These are phyloP conservation scores for Zelopaecilomyces penicillatus DNA, from an alignment of 2,329 filamentous ascomycete genomes.

Conservation along the genomic window DNA sequence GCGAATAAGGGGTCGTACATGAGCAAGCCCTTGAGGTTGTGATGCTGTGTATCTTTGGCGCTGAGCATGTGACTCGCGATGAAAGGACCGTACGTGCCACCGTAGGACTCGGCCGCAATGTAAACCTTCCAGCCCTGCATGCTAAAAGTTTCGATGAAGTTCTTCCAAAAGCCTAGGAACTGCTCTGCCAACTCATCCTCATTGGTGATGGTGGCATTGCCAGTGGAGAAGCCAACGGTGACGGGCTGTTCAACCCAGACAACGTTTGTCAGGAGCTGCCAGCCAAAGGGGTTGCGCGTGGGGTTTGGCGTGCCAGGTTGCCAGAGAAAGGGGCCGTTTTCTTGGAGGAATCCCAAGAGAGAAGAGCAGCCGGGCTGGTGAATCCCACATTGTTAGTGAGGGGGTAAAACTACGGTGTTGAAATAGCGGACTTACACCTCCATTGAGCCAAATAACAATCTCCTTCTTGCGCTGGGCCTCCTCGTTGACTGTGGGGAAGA, in stretches of 20 bases:
- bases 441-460: slow-evolving; percentile 55
- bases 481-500: slow-evolving; percentile 49
- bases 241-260: slow-evolving; percentile 66
- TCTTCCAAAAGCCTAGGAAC: slow-evolving; percentile 71
- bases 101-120: slow-evolving; percentile 64
- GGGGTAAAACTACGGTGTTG: not conserved
- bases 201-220: slow-evolving; percentile 53
- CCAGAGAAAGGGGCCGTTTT: slow-evolving; percentile 69
- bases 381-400: not conserved
- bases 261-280: slow-evolving; percentile 42
- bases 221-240: slow-evolving; percentile 60
- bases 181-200: slow-evolving; percentile 62
- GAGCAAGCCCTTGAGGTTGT: slow-evolving; percentile 58
- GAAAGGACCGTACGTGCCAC: slow-evolving; percentile 60
- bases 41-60: slow-evolving; percentile 55
- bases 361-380: slow-evolving; percentile 46
- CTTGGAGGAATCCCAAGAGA: slow-evolving; percentile 61
- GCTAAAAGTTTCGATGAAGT: slow-evolving; percentile 64
- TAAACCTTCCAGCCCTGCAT: slow-evolving; percentile 62
- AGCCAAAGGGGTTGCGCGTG: slow-evolving; percentile 60
- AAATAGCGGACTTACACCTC: slow-evolving; percentile 29
- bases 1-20: slow-evolving; percentile 65
- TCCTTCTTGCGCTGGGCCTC: slow-evolving; percentile 41
- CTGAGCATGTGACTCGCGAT: slow-evolving; percentile 67
- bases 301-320: slow-evolving; percentile 61